Evolutionary conservation across 225 moss, liverwort and hornwort genomes (phyloP).

Genomic region (Antitrichia curtipendula): DNA sequence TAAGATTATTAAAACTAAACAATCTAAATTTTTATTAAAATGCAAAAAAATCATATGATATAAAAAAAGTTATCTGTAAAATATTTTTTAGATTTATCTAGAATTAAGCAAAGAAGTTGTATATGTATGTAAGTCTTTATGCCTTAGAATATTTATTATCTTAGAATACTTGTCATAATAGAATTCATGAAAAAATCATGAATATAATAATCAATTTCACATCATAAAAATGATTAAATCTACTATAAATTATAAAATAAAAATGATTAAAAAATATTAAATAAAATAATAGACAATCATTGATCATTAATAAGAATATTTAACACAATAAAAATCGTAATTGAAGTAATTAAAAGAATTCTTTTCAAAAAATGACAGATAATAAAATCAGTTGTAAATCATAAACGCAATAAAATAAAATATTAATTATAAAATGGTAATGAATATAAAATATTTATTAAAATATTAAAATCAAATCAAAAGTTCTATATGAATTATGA

Average conservation of each 20-base stretch:
- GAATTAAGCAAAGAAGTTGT: fast-evolving
- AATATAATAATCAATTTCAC: background rate
- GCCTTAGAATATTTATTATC: background rate
- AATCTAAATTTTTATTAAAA: no score
- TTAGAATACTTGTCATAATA: background rate
- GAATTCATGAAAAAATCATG: background rate
- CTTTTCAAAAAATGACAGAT: fast-evolving
- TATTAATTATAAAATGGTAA: background rate
- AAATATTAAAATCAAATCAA: background rate
- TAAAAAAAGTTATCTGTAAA: background rate
- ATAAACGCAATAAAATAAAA: background rate
- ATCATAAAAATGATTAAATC: background rate
- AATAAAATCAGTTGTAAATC: background rate
- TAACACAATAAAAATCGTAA: no score
- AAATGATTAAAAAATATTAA: background rate
- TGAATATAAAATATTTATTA: no score
- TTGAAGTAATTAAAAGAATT: background rate
- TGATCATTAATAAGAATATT: background rate
- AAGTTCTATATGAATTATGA: background rate
- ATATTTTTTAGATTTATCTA: background rate
- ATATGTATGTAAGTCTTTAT: background rate
- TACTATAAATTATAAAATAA: background rate
- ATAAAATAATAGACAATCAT: background rate
- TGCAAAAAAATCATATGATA: background rate
- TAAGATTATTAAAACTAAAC: no score